Conservation (phyloP, 2,329 filamentous ascomycete genomes). For the Zymoseptoria tritici region DNA sequence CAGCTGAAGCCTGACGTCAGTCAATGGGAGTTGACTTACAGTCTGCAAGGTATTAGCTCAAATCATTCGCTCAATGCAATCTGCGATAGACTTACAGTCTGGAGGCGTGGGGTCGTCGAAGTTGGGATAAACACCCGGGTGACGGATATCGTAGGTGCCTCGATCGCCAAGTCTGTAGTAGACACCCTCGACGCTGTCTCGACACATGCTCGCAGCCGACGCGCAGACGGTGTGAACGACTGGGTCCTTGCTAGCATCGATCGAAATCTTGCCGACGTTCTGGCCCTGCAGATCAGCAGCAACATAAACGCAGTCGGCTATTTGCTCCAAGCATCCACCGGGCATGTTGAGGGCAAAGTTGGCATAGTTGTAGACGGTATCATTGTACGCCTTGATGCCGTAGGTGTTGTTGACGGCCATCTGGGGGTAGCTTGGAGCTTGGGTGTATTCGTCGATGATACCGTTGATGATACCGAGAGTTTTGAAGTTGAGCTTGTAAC, state of each 20-base stretch:
- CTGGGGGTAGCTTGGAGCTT: slow-evolving; percentile 42
- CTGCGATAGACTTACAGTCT: background rate
- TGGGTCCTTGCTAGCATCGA: slow-evolving; percentile 9
- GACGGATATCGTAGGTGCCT: slow-evolving; percentile 52
- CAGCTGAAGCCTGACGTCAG: too few species aligned
- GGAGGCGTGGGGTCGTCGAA: slow-evolving; percentile 2
- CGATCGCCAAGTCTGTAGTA: slow-evolving; percentile 39
- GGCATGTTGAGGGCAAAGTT: slow-evolving; percentile 43
- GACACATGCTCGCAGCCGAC: too few species aligned
- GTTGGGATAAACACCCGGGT: slow-evolving; percentile 37
- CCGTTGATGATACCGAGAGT: slow-evolving; percentile 34
- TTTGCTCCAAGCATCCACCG: slow-evolving; percentile 38
- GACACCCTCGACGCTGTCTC: slow-evolving; percentile 48
- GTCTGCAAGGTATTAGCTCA: background rate
- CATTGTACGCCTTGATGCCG: slow-evolving; percentile 47
- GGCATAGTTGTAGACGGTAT: slow-evolving; percentile 52
- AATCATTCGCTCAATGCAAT: background rate
- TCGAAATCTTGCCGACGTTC: slow-evolving; percentile 39
- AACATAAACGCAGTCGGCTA: slow-evolving; percentile 40
- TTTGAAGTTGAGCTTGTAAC: background rate
- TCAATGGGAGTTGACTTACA: background rate
- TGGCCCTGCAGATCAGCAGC: slow-evolving; percentile 47
- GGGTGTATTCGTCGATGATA: slow-evolving; percentile 40
- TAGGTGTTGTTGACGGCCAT: slow-evolving; percentile 50
- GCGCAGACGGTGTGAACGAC: too few species aligned